Base-by-base conservation (phyloP, 2,329 filamentous ascomycete species). In the Fusarium circinatum region DNA sequence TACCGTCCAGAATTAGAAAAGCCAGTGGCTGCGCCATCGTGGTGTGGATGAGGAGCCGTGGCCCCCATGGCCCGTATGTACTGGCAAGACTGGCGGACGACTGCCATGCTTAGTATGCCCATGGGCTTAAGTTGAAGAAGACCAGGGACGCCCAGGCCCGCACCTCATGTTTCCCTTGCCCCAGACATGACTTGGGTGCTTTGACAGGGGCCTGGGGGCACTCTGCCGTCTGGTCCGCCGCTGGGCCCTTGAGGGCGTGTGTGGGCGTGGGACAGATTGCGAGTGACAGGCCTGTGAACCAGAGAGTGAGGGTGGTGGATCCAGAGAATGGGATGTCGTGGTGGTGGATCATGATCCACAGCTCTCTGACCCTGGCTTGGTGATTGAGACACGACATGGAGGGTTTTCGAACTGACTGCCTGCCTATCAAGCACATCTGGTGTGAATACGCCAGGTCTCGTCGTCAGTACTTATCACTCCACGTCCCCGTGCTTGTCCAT, bases 381-480 rank as follows among this genome's bases (percentile, higher is more conserved):
- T 84, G 84, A 86, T 85, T 87, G 86, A 88, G 86, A 87, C 85
- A 86, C 79, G 75, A 82, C 83, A 83, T 83, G 83, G 79, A 78
- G 68, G 73, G 68, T 76, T 78, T 76, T 76, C 73, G 61, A 77
- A 70, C 65, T 78, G 72, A 74, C 68, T 78, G 70, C 74, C 68
- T 78, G 70, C 74, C 76, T 76, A 75, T 78, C 75, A 60, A 75
- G 51, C 75, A 65, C 73, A 71, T 80, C 70, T 77, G 70, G 70
- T 69, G 74, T 75, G 70, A 82, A 71, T 74, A 62, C 82, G 66
- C 70, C 65, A 80, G 82, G 79, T 78, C 78, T 82, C 78, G 80
- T 78, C 79, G 80, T 79, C 73, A 70, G 75, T 86, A 87, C 86
- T 86, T 88, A 87, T 88, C 80, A 81, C 78, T 80, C 80, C 78